These are phyloP conservation scores for Ceratobasidium sp. DNA, from an alignment of 1,284 basidiomycete species.

Conservation along the genomic window DNA sequence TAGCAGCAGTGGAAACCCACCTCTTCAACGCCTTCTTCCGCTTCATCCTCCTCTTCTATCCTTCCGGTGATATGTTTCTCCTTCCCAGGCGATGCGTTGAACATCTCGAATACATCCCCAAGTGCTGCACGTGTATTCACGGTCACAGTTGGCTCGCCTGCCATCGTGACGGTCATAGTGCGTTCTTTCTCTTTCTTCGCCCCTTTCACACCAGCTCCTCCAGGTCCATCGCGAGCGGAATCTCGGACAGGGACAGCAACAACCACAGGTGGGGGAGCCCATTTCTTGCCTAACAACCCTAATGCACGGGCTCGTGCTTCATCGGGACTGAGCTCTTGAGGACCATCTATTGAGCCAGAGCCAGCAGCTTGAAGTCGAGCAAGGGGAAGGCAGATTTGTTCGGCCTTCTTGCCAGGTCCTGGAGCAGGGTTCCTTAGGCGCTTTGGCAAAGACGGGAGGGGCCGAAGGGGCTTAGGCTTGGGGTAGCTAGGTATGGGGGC, in stretches of 20 bases:
- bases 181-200: conserved; percentile 31
- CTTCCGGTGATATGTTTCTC: conserved; percentile 38
- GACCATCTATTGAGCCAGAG: conserved; percentile 62
- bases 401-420: conserved; percentile 69
- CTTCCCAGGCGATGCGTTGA: conserved; percentile 64
- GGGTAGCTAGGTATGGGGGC: conserved; percentile 14
- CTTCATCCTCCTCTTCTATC: conserved; percentile 44
- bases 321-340: conserved; percentile 72
- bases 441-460: conserved; percentile 30
- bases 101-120: conserved; percentile 93
- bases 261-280: conserved; percentile 65
- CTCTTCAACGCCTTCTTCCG: conserved; percentile 24
- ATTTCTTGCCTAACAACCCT: conserved; percentile 80
- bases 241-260: conserved; percentile 31
- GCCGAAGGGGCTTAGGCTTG: conserved; percentile 32
- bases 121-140: conserved; percentile 90
- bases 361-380: conserved; percentile 28
- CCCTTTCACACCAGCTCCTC: background rate
- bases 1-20: background rate
- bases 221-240: conserved; percentile 7
- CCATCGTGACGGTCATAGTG: conserved; percentile 38
- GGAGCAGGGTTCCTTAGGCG: conserved; percentile 51
- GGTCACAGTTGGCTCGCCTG: conserved; percentile 69
- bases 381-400: conserved; percentile 64
- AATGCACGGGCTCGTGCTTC: conserved; percentile 78